Conservation (phyloP, 208 protist species). For the Trichomonas tenax region DNA sequence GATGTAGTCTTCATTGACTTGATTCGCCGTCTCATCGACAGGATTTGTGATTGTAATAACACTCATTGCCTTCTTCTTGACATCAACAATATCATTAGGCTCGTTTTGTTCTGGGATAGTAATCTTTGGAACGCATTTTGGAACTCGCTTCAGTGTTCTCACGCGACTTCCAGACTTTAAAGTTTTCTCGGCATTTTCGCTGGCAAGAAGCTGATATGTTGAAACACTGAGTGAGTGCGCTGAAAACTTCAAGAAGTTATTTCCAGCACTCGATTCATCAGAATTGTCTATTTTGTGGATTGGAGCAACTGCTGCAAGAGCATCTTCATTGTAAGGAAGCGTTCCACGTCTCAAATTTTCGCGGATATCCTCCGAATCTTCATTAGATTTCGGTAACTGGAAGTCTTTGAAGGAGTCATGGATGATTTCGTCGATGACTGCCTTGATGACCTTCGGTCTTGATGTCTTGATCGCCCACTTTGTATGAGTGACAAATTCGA, state of each 20-base stretch:
- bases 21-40: not conserved
- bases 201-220: not conserved
- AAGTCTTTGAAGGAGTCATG: not conserved
- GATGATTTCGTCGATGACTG: not conserved
- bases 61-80: not conserved
- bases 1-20: not conserved
- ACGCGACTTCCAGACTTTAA: not conserved
- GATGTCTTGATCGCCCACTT: not conserved
- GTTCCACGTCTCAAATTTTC: not conserved
- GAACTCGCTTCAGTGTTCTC: not conserved
- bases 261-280: not conserved
- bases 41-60: not conserved
- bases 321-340: not conserved
- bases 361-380: not conserved
- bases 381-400: not conserved
- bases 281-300: not conserved
- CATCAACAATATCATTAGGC: not conserved
- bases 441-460: not conserved
- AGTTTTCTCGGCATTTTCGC: not conserved
- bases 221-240: not conserved
- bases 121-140: not conserved
- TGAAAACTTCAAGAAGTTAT: not conserved
- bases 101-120: not conserved
- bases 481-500: not conserved
- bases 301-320: not conserved